Conservation (phyloP, 495 filamentous ascomycete species). For the Talaromyces borbonicus region DNA sequence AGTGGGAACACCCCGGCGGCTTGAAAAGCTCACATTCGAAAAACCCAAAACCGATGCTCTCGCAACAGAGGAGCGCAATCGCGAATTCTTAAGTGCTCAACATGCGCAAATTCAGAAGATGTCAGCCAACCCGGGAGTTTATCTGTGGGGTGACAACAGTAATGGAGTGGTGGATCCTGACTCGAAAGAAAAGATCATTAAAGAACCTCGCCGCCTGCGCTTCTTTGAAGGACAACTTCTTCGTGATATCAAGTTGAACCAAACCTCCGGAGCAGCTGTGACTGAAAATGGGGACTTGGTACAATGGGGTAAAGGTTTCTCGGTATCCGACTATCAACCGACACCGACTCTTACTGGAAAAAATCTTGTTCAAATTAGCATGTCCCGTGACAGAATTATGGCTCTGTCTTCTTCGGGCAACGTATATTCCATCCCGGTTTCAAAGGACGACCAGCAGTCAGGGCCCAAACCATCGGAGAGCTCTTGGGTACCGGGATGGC, state of each 20-base stretch:
- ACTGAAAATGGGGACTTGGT: conserved; percentile 80
- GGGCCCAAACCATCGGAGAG: conserved; percentile 51
- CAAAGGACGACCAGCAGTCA: conserved; percentile 53
- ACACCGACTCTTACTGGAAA: conserved; percentile 71
- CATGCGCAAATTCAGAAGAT: conserved; percentile 81
- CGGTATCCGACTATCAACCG: conserved; percentile 45
- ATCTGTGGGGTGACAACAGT: conserved; percentile 87
- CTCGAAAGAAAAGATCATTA: conserved; percentile 64
- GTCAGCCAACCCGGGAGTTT: conserved; percentile 82
- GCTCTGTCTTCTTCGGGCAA: conserved; percentile 67
- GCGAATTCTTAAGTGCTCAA: conserved; percentile 64
- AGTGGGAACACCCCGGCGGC: neutral
- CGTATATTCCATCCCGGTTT: conserved; percentile 80
- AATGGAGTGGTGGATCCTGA: conserved; percentile 77
- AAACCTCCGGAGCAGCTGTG: conserved; percentile 78
- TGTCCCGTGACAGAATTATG: conserved; percentile 76
- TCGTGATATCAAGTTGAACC: conserved; percentile 77
- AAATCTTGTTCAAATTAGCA: conserved; percentile 56
- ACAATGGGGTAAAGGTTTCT: conserved; percentile 82
- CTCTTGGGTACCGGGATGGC: conserved; percentile 74
- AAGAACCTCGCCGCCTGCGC: conserved; percentile 64
- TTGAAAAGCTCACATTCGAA: conserved; percentile 49
- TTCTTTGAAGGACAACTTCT: conserved; percentile 83
- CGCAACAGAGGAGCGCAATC: conserved; percentile 52
- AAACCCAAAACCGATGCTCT: conserved; percentile 39